Evolutionary conservation across 495 filamentous ascomycete genomes (phyloP), one percentile per base, ranked within the genome.

Genomic region (Annulohypoxylon nitens): DNA sequence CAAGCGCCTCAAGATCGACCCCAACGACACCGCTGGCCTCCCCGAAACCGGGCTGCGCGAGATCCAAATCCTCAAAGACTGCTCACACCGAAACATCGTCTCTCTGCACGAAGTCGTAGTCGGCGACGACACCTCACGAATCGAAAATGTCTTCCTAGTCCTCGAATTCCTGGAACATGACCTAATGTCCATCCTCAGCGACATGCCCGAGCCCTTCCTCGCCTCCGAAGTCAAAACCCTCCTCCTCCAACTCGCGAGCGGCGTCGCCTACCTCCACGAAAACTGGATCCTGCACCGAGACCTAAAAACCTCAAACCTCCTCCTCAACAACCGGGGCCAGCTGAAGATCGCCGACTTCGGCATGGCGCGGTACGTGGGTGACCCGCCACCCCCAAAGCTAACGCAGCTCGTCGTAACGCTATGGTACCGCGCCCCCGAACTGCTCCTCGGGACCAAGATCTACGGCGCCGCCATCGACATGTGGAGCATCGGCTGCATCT

Each of bases 121-220:
- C 76, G 93, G 94, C 4, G 90, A 92, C 55, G 83, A 85, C 65
- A 82, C 79, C 63, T 83, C 74, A 69, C 89, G 85, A 58, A 85
- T 94, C 76, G 89, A 94, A 70, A 93, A 93, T 84, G 90, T 97
- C 70, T 98, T 92, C 84, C 90, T 99, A 57, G 96, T 99, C 65
- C 95, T 99, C 89, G 95, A 97, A 81, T 99, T 98, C 83, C 86
- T 97, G 78, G 95, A 98, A 85, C 96, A 99, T 85, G 96, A 99
- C 81, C 91, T 99, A 68, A 97, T 97, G 83, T 92, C 93, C 65
- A 87, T 99, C 65, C 91, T 95, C 68, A 93, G 97, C 73, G 93
- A 95, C 76, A 97, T 98, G 93, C 87, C 90, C 55, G 93, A 98
- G 75, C 94, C 95, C 0, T 99, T 99, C 82, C 87, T 97, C 55